Percentiles rank a stretch among this genome's conserved stretches.
phyloP scores from a whole-genome alignment of 2,329 filamentous ascomycete genomes.

The Calonectria multiphialidica region DNA sequence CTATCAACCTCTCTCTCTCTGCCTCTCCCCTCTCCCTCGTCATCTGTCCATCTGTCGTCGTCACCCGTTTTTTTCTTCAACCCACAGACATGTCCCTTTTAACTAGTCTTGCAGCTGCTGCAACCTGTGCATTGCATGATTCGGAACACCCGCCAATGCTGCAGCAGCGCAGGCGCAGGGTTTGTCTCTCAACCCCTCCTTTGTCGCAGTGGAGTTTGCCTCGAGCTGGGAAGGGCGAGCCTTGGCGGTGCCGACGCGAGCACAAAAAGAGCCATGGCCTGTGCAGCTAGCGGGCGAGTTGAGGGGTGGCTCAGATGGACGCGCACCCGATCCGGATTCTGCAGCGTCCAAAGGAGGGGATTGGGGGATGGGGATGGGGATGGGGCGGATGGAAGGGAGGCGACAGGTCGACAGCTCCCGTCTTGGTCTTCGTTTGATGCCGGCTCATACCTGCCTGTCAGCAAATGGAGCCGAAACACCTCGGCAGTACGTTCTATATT shows the following conservation, averaged over 20 bases:
- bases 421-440: background rate
- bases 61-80: background rate
- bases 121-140: conserved; percentile 1
- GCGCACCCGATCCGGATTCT: conserved; percentile 6
- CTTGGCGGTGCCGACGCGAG: conserved; percentile 7
- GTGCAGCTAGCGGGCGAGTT: conserved; percentile 4
- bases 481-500: conserved; percentile 10
- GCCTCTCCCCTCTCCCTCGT: background rate
- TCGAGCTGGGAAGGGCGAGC: conserved; percentile 7
- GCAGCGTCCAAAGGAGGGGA: background rate
- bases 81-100: background rate
- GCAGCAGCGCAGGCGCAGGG: background rate
- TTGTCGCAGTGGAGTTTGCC: background rate
- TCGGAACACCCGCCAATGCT: background rate
- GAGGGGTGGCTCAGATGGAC: conserved; percentile 8
- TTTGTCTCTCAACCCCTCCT: background rate
- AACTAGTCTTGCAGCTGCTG: conserved; percentile 3
- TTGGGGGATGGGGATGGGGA: too few relatives aligned
- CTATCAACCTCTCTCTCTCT: background rate
- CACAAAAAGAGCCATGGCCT: conserved; percentile 4
- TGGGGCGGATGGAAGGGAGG: too few relatives aligned
- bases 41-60: background rate
- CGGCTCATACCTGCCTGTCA: background rate
- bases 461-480: conserved; percentile 1
- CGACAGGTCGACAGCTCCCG: background rate